Evolutionary conservation across 176 grass and related monocot genomes (phyloP), one percentile per base, ranked within the genome.

Genomic region (Oryza meyeriana): DNA sequence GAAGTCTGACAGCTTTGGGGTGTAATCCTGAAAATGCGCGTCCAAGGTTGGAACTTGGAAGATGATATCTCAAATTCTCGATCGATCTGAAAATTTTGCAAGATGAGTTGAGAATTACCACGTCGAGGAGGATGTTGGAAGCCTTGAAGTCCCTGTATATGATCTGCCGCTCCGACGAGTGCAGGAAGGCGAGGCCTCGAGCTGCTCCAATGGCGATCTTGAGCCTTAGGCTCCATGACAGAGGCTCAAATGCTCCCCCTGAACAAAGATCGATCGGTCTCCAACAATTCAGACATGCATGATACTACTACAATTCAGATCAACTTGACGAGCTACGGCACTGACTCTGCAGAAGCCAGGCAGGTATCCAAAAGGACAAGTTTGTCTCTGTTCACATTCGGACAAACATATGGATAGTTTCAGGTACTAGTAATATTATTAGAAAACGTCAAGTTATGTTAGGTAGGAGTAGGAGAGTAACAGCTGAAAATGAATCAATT

Each of bases 71-170:
- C n/a, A n/a, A n/a, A n/a, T n/a, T n/a, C 27, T 32, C 5, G 41
- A 36, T 48, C 27, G 55, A 59, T 72, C 42, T 28, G 25, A 14
- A 13, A 50, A 16, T 24, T 20, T 28, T 17, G 34, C 74, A 22
- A 7, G 38, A 31, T 13, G 44, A 17, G 27, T 10, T 41, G 28
- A 28, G 63, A 31, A 27, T 16, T 84, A 92, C 90, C 79, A 81
- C 38, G 66, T 94, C 92, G 28, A 94, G 92, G 45, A 94, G 92
- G 80, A 94, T 87, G 61, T 94, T 94, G 75, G 92, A 91, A 4
- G 92, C 89, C 87, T 94, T 94, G 80, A 94, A 94, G 80, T 94
- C 92, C 25, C 92, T 69, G 84, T 94, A 92, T 69, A 94, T 92
- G 87, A 94, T 86, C 81, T 91, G 81, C 66, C 75, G 88, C 84